Evolutionary conservation across 2,329 filamentous ascomycete genomes (phyloP).

Genomic region (Didymella segeticola): DNA sequence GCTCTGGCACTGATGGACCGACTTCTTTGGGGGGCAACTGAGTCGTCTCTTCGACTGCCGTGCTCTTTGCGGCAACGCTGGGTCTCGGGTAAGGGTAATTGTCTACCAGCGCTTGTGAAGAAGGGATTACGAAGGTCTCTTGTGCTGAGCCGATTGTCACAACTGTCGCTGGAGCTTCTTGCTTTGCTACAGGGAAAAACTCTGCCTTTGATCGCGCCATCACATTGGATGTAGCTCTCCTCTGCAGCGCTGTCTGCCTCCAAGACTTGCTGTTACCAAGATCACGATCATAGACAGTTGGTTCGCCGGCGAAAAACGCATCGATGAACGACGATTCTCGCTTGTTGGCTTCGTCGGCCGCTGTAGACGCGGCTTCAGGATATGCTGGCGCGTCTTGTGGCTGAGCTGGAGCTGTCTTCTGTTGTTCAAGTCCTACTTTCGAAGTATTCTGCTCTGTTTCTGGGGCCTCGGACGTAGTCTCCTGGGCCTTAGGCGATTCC

Average conservation of each 20-base stretch:
- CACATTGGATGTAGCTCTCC: conserved; percentile 5
- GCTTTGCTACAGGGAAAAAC: neutral
- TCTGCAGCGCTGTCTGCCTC: conserved; percentile 36
- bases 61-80: neutral
- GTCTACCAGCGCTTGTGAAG: conserved; percentile 12
- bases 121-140: conserved; percentile 10
- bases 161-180: neutral
- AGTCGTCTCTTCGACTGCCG: neutral
- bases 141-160: neutral
- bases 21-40: neutral
- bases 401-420: neutral
- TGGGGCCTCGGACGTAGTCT: neutral
- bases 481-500: neutral
- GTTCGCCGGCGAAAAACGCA: conserved; percentile 28
- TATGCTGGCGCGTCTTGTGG: neutral
- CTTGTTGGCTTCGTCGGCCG: conserved; percentile 1
- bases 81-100: conserved; percentile 12
- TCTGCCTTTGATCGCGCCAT: neutral
- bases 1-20: neutral
- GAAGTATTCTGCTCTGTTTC: too few relatives aligned
- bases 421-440: too few relatives aligned
- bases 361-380: neutral
- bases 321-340: conserved; percentile 33
- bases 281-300: conserved; percentile 2
- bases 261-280: conserved; percentile 20